Evolutionary conservation across 768 basidiomycete genomes (phyloP).

Genomic region (Pleurotus platypus): DNA sequence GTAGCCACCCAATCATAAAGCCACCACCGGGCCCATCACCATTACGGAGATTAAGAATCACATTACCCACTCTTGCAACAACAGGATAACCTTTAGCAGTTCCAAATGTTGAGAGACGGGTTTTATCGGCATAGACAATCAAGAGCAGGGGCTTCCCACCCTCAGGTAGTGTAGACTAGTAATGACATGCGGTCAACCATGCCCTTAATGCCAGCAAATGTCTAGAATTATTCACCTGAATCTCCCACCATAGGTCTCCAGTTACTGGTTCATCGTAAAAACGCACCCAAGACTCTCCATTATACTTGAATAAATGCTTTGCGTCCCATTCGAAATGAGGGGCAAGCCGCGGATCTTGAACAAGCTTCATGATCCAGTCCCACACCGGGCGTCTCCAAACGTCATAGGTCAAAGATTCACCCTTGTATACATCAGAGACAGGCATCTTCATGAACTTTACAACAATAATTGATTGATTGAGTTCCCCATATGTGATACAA

Average conservation of each 20-base stretch:
- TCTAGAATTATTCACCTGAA: slow-evolving; percentile 24
- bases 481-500: too few relatives aligned
- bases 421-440: slow-evolving; percentile 14
- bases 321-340: slow-evolving; percentile 29
- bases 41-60: slow-evolving; percentile 29
- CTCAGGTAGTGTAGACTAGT: slow-evolving; percentile 16
- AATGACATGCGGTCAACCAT: slow-evolving; percentile 4
- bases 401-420: slow-evolving; percentile 11
- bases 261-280: slow-evolving; percentile 36
- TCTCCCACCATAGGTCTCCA: slow-evolving; percentile 30
- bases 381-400: slow-evolving; percentile 19
- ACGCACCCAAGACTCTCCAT: slow-evolving; percentile 20
- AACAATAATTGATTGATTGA: background rate
- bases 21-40: slow-evolving; percentile 28
- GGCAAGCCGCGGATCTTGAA: slow-evolving; percentile 20
- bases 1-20: slow-evolving; percentile 33
- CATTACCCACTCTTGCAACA: slow-evolving; percentile 26
- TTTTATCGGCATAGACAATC: slow-evolving; percentile 39
- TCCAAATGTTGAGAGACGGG: slow-evolving; percentile 32
- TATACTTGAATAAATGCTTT: slow-evolving; percentile 21
- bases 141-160: slow-evolving; percentile 23
- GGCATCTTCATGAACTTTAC: slow-evolving; percentile 6
- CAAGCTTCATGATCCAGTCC: slow-evolving; percentile 23
- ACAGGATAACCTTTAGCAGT: slow-evolving; percentile 34
- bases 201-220: background rate